These are phyloP conservation scores for Bocquillonia castaneifolia DNA, from an alignment of 441 rosid genomes.

Conservation along the genomic window DNA sequence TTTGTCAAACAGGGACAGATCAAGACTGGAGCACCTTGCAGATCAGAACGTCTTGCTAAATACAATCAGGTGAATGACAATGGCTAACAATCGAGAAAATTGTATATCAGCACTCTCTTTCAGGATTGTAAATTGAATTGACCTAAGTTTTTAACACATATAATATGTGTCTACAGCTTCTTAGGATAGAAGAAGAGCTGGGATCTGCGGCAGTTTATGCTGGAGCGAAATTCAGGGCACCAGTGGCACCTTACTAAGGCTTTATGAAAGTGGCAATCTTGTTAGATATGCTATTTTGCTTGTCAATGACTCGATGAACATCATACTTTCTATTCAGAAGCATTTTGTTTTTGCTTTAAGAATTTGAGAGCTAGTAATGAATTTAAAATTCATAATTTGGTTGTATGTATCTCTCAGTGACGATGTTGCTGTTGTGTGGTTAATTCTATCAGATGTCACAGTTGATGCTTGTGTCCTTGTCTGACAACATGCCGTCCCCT, in stretches of 20 bases:
- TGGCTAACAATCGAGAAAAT: background rate
- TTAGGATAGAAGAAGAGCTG: constrained; percentile 90
- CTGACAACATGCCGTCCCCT: no score
- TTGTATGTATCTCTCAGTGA: no score
- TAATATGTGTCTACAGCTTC: no score
- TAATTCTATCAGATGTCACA: no score
- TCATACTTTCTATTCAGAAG: background rate
- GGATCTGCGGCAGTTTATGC: constrained; percentile 81
- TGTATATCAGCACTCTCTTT: background rate
- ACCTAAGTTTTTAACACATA: no score
- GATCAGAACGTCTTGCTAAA: constrained; percentile 91
- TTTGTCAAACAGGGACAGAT: constrained; percentile 65
- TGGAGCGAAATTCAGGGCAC: constrained; percentile 70
- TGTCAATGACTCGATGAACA: background rate
- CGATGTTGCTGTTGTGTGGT: no score
- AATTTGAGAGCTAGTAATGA: no score
- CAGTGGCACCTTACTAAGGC: constrained; percentile 82
- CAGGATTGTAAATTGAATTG: no score
- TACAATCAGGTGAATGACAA: constrained; percentile 61
- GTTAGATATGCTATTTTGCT: background rate
- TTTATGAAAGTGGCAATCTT: no score
- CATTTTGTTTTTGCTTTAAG: no score
- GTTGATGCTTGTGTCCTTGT: no score
- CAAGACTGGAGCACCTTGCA: constrained; percentile 96
- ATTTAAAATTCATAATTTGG: no score